phyloP scores from a whole-genome alignment of 2,329 filamentous ascomycete genomes.

The Berkeleyomyces rouxiae region DNA sequence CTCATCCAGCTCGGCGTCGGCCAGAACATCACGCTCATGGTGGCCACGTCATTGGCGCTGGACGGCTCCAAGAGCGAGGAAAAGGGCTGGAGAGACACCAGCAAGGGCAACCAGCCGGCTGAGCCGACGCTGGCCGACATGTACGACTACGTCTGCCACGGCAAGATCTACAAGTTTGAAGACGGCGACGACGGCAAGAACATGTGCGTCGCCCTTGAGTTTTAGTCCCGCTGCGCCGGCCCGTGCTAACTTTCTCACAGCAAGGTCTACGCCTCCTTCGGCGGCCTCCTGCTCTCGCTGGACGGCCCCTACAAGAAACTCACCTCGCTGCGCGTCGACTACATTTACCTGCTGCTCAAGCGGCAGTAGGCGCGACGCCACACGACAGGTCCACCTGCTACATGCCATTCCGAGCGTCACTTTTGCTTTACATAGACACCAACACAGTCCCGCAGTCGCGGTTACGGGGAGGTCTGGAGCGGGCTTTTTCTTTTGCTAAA shows the following conservation, averaged over 20 bases:
- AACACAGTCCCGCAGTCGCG: constrained; percentile 1
- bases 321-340: constrained; percentile 76
- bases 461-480: background rate
- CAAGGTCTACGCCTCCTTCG: constrained; percentile 88
- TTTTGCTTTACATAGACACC: constrained; percentile 11
- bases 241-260: constrained; percentile 28
- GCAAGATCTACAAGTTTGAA: constrained; percentile 79
- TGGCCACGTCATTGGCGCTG: constrained; percentile 71
- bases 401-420: constrained; percentile 10
- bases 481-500: constrained; percentile 1
- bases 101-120: constrained; percentile 32
- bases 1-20: constrained; percentile 38
- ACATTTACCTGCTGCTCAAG: constrained; percentile 86
- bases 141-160: constrained; percentile 77
- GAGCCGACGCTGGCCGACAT: constrained; percentile 54
- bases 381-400: background rate
- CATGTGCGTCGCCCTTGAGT: constrained; percentile 47
- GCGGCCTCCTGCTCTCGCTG: constrained; percentile 75
- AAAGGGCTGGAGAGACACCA: constrained; percentile 67
- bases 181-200: constrained; percentile 63
- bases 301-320: constrained; percentile 94
- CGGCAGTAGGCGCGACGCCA: constrained; percentile 30
- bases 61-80: constrained; percentile 67
- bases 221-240: too few relatives aligned
- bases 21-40: constrained; percentile 62